phyloP scores from a whole-genome alignment of 2,329 filamentous ascomycete genomes.

The Aspergillus sclerotialis region DNA sequence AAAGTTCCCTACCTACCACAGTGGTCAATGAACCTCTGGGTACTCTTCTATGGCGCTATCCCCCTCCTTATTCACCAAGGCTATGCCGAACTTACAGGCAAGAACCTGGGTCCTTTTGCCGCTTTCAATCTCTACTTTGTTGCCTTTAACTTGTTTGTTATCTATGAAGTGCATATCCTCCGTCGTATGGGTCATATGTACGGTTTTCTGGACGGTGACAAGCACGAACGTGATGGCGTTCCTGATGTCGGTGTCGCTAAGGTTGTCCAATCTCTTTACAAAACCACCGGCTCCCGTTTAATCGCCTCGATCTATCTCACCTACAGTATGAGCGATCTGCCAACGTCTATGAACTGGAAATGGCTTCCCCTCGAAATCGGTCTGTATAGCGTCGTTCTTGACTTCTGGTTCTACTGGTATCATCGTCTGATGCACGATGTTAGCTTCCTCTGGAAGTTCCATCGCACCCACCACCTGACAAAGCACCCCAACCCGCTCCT shows the following conservation, averaged over 20 bases:
- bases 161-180: constrained; percentile 19
- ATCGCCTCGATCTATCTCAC: constrained; percentile 1
- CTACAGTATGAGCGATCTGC: neutral
- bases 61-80: constrained; percentile 30
- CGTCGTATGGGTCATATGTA: constrained; percentile 1
- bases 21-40: constrained; percentile 27
- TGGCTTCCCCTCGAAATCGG: constrained; percentile 3
- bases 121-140: constrained; percentile 29
- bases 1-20: constrained; percentile 30
- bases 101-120: constrained; percentile 17
- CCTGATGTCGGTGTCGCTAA: constrained; percentile 30
- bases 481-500: constrained; percentile 2
- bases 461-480: constrained; percentile 3
- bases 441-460: constrained; percentile 1
- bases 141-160: constrained; percentile 29
- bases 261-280: constrained; percentile 15
- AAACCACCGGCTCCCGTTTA: constrained; percentile 1
- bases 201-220: constrained; percentile 2
- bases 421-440: constrained; percentile 3
- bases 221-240: constrained; percentile 23
- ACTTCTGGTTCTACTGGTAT: constrained; percentile 4
- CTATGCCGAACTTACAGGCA: constrained; percentile 16
- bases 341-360: neutral
- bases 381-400: constrained; percentile 1
- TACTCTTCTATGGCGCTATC: constrained; percentile 28